Conservation (phyloP, 75 land plant species). For the Azolla pinnata region DNA sequence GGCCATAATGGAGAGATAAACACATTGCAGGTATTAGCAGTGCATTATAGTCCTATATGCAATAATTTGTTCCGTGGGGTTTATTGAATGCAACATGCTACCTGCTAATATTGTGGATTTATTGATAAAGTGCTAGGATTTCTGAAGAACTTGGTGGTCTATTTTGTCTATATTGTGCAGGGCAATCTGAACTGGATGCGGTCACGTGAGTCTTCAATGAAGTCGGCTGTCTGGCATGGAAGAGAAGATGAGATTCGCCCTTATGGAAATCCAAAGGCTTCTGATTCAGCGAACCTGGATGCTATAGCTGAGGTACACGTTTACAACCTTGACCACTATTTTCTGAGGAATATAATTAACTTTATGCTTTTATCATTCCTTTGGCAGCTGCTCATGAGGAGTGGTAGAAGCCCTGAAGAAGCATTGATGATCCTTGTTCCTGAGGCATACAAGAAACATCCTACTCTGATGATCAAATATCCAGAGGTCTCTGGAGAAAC, state of each 20-base stretch:
- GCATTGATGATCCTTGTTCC: conserved; percentile 98
- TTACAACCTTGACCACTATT: neutral
- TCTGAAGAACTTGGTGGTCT: no score
- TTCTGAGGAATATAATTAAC: neutral
- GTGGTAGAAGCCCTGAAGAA: conserved; percentile 85
- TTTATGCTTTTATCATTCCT: neutral
- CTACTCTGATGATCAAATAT: conserved; percentile 77
- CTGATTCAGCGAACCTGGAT: conserved; percentile 97
- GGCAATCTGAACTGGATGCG: conserved; percentile 99
- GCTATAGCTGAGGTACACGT: conserved; percentile 82
- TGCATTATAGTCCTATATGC: neutral
- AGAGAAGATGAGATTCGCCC: conserved; percentile 93
- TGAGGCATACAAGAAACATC: conserved; percentile 97
- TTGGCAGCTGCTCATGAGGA: conserved; percentile 72
- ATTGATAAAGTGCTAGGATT: no score
- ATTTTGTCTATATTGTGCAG: no score
- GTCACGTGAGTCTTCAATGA: conserved; percentile 71
- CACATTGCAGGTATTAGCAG: conserved; percentile 97
- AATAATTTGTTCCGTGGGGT: neutral
- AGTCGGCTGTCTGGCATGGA: conserved; percentile 90
- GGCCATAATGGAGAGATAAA: conserved; percentile 99
- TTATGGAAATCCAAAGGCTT: conserved; percentile 83
- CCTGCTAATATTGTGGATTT: no score
- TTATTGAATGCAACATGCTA: neutral
- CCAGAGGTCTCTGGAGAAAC: conserved; percentile 94